Evolutionary conservation across 78 protist species (phyloP), one percentile per base, ranked within the genome.

Genomic region (Cavenderia fasciculata): DNA sequence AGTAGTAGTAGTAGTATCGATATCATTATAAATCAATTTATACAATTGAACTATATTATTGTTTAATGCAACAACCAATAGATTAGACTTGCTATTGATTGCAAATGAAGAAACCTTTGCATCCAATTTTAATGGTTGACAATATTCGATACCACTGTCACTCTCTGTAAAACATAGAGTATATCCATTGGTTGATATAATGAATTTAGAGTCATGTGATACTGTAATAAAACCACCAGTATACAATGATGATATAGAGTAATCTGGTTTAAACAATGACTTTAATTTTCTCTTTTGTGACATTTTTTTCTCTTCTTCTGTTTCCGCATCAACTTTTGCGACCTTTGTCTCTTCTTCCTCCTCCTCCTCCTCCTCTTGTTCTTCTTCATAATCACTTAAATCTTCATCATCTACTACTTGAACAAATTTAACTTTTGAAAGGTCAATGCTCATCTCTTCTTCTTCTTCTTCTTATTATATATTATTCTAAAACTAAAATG

Each of bases 231-330:
- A 23, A 40, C 90, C 90, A 56, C 78, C 78, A 31, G 78, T 82
- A 43, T 56, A 82, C 16, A 82, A 18, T 23, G 56, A 34, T 8
- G 66, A 76, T 41, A 82, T 65, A 21, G 41, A 51, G 18, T 31
- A 52, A 12, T 82, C 90, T 54, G 90, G 78, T 54, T 82, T 82
- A 27, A 82, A 82, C 36, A 82, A 14, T 16, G 76, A 44, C 61
- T 82, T 82, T 82, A 82, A 54, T 44, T 44, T 78, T 43, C 65
- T 82, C 8, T 54, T 27, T 56, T 61, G 66, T 52, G 69, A 34
- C 59, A 41, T 52, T 38, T 49, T 59, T 68, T 82, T 47, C 0
- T 27, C 66, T 34, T 63, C 51, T 47, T 49, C 51, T 16, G 31
- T 25, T 34, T 52, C 51, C 2, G 23, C 2, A 21, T 54, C 29